phyloP scores from a whole-genome alignment of 2,329 filamentous ascomycete species.

The Xylaria sp. region DNA sequence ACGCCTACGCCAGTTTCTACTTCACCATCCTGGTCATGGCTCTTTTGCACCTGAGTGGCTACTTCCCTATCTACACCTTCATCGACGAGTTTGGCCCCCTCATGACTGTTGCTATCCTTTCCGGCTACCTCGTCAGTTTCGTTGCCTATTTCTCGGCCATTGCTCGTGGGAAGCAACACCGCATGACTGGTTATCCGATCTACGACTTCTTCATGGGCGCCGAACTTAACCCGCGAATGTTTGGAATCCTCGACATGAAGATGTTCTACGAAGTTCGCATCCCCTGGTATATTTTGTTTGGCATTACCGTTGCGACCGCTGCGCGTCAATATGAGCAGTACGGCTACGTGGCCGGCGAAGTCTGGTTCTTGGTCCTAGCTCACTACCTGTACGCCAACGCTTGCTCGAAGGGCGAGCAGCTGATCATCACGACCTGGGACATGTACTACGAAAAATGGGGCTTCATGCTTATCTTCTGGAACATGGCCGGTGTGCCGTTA shows the following conservation, averaged over 20 bases:
- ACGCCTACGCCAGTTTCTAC: constrained; percentile 88
- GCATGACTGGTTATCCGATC: constrained; percentile 87
- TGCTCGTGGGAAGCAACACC: constrained; percentile 82
- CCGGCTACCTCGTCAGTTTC: constrained; percentile 84
- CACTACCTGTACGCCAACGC: constrained; percentile 94
- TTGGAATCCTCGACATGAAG: constrained; percentile 89
- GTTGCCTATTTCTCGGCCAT: constrained; percentile 89
- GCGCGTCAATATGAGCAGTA: constrained; percentile 86
- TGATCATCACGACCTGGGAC: constrained; percentile 91
- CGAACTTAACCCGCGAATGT: constrained; percentile 89
- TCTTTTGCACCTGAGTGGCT: constrained; percentile 80
- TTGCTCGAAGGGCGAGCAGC: constrained; percentile 90
- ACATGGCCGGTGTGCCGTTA: constrained; percentile 88
- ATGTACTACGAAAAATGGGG: constrained; percentile 98
- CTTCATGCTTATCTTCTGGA: constrained; percentile 99
- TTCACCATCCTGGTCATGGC: constrained; percentile 78
- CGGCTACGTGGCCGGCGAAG: constrained; percentile 87
- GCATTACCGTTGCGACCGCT: constrained; percentile 79
- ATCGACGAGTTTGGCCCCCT: constrained; percentile 96
- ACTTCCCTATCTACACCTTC: constrained; percentile 91
- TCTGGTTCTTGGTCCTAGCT: constrained; percentile 85
- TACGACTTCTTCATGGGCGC: constrained; percentile 97
- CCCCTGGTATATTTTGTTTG: constrained; percentile 90
- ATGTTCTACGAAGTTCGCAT: constrained; percentile 97
- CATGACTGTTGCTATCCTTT: constrained; percentile 91